Conservation (phyloP, 2,329 filamentous ascomycete genomes). For the Hyphodiscus sp. region DNA sequence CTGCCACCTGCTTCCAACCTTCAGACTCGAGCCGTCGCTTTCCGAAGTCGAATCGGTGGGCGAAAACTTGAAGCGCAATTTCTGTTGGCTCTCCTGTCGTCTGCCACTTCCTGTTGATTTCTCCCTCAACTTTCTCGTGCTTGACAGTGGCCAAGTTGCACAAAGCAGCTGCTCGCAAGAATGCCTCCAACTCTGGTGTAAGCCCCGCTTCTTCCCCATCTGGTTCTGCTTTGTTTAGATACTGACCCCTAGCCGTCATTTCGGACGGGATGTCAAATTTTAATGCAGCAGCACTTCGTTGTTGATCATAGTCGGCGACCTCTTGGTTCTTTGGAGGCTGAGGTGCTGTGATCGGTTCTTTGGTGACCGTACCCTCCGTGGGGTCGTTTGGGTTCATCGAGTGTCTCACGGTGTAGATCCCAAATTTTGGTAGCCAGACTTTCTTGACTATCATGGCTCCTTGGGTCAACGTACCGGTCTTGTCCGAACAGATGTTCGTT, state of each 20-base stretch:
- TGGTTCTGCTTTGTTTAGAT: slow-evolving; percentile 19
- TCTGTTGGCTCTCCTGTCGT: slow-evolving; percentile 60
- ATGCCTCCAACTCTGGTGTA: slow-evolving; percentile 40
- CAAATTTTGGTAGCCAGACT: slow-evolving; percentile 47
- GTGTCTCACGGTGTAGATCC: slow-evolving; percentile 45
- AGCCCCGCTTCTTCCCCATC: slow-evolving; percentile 25
- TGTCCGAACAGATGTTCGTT: slow-evolving; percentile 71
- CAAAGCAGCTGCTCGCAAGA: slow-evolving; percentile 47
- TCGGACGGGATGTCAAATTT: slow-evolving; percentile 57
- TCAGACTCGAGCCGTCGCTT: slow-evolving; percentile 35
- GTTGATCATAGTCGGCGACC: slow-evolving; percentile 50
- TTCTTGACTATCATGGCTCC: slow-evolving; percentile 53
- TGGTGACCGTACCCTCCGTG: slow-evolving; percentile 40
- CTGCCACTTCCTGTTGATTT: slow-evolving; percentile 42
- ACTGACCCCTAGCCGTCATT: slow-evolving; percentile 24
- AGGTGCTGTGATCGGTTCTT: slow-evolving; percentile 23
- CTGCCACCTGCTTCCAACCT: slow-evolving; percentile 47
- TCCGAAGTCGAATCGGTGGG: slow-evolving; percentile 49
- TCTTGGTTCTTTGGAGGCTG: slow-evolving; percentile 31
- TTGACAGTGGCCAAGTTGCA: slow-evolving; percentile 52
- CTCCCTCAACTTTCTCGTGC: slow-evolving; percentile 27
- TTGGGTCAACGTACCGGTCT: slow-evolving; percentile 63
- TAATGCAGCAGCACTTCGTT: slow-evolving; percentile 53
- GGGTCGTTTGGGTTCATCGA: slow-evolving; percentile 49
- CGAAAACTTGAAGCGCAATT: slow-evolving; percentile 61